Conservation (phyloP, 1,284 basidiomycete genomes). For the Cutaneotrichosporon cyanovorans region DNA sequence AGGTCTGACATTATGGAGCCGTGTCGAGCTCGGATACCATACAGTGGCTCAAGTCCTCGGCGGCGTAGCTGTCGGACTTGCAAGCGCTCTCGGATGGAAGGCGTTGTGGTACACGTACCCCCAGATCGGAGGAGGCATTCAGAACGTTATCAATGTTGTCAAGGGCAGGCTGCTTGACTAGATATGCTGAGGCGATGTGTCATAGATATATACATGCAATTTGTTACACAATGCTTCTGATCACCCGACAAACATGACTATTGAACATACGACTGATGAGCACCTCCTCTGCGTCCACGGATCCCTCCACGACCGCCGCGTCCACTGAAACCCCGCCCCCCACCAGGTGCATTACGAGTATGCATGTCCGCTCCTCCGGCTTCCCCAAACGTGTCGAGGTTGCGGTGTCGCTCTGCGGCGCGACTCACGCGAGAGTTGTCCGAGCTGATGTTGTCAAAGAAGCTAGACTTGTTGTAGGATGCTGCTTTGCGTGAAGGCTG, state of each 20-base stretch:
- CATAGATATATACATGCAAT: slow-evolving; percentile 13
- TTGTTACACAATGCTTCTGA: not conserved
- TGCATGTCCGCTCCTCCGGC: slow-evolving; percentile 22
- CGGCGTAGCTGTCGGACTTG: slow-evolving; percentile 57
- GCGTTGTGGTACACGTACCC: slow-evolving; percentile 25
- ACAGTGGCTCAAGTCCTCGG: slow-evolving; percentile 64
- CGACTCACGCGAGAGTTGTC: slow-evolving; percentile 29
- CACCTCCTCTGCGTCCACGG: slow-evolving; percentile 9
- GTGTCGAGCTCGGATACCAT: slow-evolving; percentile 75
- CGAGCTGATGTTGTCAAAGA: slow-evolving; percentile 37
- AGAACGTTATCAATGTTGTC: slow-evolving; percentile 3
- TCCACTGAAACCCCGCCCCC: slow-evolving; percentile 5
- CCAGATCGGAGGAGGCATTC: not conserved
- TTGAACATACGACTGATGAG: not conserved
- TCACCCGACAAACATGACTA: not conserved
- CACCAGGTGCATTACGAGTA: slow-evolving; percentile 10
- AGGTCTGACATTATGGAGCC: slow-evolving; percentile 55
- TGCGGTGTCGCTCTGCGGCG: slow-evolving; percentile 38
- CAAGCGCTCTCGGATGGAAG: slow-evolving; percentile 54
- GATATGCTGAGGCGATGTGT: not conserved
- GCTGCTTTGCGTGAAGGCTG: slow-evolving; percentile 6
- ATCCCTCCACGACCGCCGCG: slow-evolving; percentile 15
- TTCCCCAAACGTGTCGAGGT: slow-evolving; percentile 42
- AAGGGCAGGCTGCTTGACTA: not conserved
- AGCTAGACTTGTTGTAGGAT: slow-evolving; percentile 36